Percentiles rank a stretch among this genome's conserved stretches.
Conservation (phyloP, 768 basidiomycete species). For the Pulveroboletus sp. region DNA sequence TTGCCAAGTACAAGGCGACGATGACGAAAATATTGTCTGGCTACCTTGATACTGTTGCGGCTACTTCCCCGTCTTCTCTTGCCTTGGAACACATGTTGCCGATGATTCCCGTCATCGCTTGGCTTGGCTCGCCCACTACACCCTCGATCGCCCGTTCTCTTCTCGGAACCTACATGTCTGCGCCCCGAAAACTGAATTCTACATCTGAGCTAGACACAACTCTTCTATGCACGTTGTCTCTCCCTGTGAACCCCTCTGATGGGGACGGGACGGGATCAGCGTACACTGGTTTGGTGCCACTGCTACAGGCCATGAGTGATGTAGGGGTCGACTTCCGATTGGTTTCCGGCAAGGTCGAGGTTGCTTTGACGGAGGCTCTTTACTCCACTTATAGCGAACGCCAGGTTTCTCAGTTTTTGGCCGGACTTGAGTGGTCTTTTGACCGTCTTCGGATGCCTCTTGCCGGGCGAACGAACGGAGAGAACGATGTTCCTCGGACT, state of each 20-base stretch:
- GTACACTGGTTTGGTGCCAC: slow-evolving; percentile 40
- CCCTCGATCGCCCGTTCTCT: slow-evolving; percentile 37
- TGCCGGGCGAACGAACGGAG: slow-evolving; percentile 12
- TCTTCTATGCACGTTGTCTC: slow-evolving; percentile 39
- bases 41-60: slow-evolving; percentile 14
- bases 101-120: slow-evolving; percentile 30
- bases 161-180: slow-evolving; percentile 45
- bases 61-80: background rate
- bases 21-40: slow-evolving; percentile 17
- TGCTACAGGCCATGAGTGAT: slow-evolving; percentile 41
- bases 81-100: slow-evolving; percentile 10
- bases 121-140: slow-evolving; percentile 33
- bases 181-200: slow-evolving; percentile 33
- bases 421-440: slow-evolving; percentile 17
- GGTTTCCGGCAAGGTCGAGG: slow-evolving; percentile 19
- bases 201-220: slow-evolving; percentile 43
- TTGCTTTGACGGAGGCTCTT: slow-evolving; percentile 21
- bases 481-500: slow-evolving; percentile 1
- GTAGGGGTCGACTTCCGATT: slow-evolving; percentile 29
- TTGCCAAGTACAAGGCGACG: slow-evolving; percentile 14
- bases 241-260: slow-evolving; percentile 17
- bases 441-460: slow-evolving; percentile 19
- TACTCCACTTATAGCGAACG: slow-evolving; percentile 17
- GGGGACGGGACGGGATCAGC: slow-evolving; percentile 22
- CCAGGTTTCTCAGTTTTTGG: slow-evolving; percentile 25